A percentile compares a stretch with the other conserved stretches of the same genome.
phyloP scores from a whole-genome alignment of 768 basidiomycete species.

The Lactarius psammicola region DNA sequence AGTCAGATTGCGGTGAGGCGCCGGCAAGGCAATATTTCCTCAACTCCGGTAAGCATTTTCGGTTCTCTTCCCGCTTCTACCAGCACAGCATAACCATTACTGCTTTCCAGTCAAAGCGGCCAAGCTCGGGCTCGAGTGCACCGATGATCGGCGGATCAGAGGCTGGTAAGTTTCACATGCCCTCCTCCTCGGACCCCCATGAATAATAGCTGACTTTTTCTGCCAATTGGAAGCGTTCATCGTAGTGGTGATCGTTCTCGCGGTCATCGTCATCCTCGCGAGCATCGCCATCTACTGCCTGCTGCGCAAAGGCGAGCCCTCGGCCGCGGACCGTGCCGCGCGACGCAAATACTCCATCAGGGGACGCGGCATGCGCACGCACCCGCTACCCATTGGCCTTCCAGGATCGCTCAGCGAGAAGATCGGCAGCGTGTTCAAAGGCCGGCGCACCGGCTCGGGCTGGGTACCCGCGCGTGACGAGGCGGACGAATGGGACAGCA shows the following conservation, averaged over 20 bases:
- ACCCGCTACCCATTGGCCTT: slow-evolving; percentile 28
- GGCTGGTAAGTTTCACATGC: slow-evolving; percentile 16
- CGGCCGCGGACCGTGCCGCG: slow-evolving; percentile 40
- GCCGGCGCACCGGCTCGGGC: slow-evolving; percentile 20
- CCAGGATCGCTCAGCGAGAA: slow-evolving; percentile 26
- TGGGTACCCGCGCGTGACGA: slow-evolving; percentile 25
- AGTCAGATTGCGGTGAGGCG: neutral
- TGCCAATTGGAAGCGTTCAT: slow-evolving; percentile 44
- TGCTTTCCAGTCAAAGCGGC: slow-evolving; percentile 1
- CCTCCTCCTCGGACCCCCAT: neutral
- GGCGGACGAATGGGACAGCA: slow-evolving; percentile 23
- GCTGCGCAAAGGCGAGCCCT: slow-evolving; percentile 49
- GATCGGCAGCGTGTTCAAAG: slow-evolving; percentile 26
- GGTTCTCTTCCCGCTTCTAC: neutral
- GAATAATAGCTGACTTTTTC: neutral
- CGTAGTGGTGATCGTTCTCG: slow-evolving; percentile 54
- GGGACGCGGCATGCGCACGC: slow-evolving; percentile 12
- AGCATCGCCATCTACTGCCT: slow-evolving; percentile 57
- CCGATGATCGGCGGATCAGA: slow-evolving; percentile 28
- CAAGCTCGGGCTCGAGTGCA: neutral
- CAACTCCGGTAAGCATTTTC: slow-evolving; percentile 9
- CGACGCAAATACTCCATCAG: slow-evolving; percentile 31
- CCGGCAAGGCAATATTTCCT: slow-evolving; percentile 6
- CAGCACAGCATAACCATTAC: slow-evolving; percentile 12
- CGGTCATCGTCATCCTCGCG: slow-evolving; percentile 51